Evolutionary conservation across 495 filamentous ascomycete species (phyloP).

Genomic region (Sabuloglossum arenarium): DNA sequence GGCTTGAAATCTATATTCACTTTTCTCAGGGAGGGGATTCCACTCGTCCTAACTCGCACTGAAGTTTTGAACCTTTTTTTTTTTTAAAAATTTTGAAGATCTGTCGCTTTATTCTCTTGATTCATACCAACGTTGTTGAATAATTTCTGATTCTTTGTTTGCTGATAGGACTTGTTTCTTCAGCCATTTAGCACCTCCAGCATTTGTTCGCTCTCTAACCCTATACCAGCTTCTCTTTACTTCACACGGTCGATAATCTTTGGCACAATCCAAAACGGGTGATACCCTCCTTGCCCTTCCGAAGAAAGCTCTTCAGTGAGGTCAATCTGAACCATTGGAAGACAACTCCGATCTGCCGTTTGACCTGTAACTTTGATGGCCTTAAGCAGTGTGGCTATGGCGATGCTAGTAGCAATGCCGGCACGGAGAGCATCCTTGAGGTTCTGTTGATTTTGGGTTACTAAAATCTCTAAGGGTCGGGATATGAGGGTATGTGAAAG

Average conservation of each 20-base stretch:
- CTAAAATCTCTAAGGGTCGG: not conserved
- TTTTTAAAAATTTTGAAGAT: no score
- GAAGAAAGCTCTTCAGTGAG: not conserved
- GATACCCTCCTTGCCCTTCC: not conserved
- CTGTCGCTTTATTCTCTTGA: no score
- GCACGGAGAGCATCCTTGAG: slow-evolving; percentile 14
- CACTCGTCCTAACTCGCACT: no score
- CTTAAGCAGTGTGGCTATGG: slow-evolving; percentile 15
- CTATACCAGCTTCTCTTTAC: not conserved
- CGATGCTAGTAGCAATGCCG: slow-evolving; percentile 21
- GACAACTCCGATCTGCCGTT: not conserved
- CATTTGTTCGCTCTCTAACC: no score
- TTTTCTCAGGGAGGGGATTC: no score
- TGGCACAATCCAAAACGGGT: slow-evolving; percentile 2
- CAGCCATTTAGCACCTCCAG: no score
- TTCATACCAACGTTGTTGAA: no score
- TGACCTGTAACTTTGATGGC: slow-evolving; percentile 8
- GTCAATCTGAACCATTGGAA: not conserved
- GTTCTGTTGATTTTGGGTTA: slow-evolving; percentile 4
- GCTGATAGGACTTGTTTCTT: no score
- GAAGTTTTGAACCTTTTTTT: no score
- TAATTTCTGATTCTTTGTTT: no score
- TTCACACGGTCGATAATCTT: not conserved
- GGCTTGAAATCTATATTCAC: no score
- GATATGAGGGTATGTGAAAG: not conserved